Evolutionary conservation across 2,329 filamentous ascomycete species (phyloP).

Genomic region (Pseudocercospora fijiensis): DNA sequence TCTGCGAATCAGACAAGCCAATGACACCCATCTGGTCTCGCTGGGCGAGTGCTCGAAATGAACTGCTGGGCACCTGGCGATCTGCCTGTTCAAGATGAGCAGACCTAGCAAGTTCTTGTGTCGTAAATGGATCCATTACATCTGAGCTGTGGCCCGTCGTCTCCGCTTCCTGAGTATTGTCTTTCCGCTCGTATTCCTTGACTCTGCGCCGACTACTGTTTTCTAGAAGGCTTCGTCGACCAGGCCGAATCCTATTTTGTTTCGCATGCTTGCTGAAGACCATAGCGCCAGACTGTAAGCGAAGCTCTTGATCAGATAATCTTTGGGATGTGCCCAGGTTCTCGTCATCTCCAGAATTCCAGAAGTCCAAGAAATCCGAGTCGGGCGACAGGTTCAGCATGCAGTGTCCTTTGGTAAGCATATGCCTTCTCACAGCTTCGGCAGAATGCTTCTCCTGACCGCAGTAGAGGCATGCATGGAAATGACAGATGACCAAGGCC

Average conservation of each 20-base stretch:
- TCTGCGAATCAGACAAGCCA: conserved; percentile 19
- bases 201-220: background rate
- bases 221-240: background rate
- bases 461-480: conserved; percentile 54
- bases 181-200: background rate
- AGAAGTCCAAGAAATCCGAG: conserved; percentile 26
- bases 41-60: conserved; percentile 10
- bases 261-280: conserved; percentile 8
- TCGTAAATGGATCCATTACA: background rate
- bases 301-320: conserved; percentile 14
- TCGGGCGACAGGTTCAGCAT: conserved; percentile 25
- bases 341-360: conserved; percentile 4
- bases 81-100: background rate
- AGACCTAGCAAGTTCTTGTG: background rate
- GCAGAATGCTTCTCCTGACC: conserved; percentile 46
- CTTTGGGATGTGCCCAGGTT: background rate
- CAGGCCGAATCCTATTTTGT: background rate
- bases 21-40: conserved; percentile 19
- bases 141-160: background rate
- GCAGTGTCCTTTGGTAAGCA: conserved; percentile 53
- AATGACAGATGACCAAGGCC: conserved; percentile 50
- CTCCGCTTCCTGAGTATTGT: background rate
- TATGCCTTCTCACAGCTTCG: conserved; percentile 54
- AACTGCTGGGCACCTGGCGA: background rate
- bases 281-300: conserved; percentile 17